Base-by-base conservation (phyloP, 345 rosid genomes). In the Brassica rapa region DNA sequence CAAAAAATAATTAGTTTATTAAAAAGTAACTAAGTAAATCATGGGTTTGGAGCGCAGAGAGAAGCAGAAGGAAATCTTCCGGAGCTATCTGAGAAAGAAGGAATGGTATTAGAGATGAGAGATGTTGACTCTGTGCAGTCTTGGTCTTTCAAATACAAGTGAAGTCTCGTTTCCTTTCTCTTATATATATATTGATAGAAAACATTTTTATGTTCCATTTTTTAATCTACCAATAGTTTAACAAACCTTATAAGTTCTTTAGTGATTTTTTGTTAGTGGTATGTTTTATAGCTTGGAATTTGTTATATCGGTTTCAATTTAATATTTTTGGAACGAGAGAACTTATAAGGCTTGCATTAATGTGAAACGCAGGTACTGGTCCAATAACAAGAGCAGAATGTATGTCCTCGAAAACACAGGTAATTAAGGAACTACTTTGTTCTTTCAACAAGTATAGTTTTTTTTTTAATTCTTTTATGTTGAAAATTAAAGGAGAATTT, bases 361-460 rank as follows among this genome's bases (percentile, higher is more conserved):
- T 79, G 67, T 19, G 70, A 51, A 25, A 64, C 68, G 10, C 78
- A 94, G 97, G 88, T 94, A 66, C 81, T 94, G 98, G 98, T 57
- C 80, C 35, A 94, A 89, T 66, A 90, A 89, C 79, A 88, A 85
- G 56, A 94, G 98, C 77, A 86, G 97, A 60, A 94, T 94, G 97
- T 94, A 92, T 77, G 86, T 94, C 71, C 86, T 92, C n/a, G 95
- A 92, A 77, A 87, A 90, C 77, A 85, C 97, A 77, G 92, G 98
- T 90, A 67, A 75, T 62, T 77, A 62, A 62, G 21, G 41, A 69
- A 8, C 56, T 33, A 51, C 14, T 10, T n/a, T 37, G 19, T 35
- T 23, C 14, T 67, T 61, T n/a, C 7, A 72, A 43, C 43, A 57
- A 16, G 25, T 41, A 70, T 15, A 53, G 11, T 12, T 11, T 39